These are phyloP conservation scores for Dendrocalamus sinicus DNA, from an alignment of 176 grass and related monocot genomes.

Conservation along the genomic window DNA sequence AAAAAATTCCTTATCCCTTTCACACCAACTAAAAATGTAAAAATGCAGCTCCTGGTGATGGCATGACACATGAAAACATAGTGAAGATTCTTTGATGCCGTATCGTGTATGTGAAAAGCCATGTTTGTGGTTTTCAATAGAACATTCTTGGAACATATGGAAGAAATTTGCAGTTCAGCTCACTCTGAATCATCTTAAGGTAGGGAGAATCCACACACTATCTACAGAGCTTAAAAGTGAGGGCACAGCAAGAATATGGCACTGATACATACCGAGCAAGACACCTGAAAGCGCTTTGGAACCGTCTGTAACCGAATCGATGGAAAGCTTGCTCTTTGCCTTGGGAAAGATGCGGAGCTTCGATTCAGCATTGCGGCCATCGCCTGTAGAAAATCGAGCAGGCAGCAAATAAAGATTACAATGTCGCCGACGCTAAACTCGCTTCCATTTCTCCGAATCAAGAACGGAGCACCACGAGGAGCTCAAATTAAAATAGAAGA, in stretches of 20 bases:
- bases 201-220: not conserved
- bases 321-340: conserved; percentile 45
- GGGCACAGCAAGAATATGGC: not conserved
- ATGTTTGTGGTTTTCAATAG: not conserved
- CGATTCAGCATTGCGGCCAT: conserved; percentile 33
- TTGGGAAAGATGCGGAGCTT: conserved; percentile 22
- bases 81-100: not conserved
- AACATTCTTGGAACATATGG: not conserved
- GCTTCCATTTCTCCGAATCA: conserved; percentile 19
- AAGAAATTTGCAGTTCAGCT: not conserved
- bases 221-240: not conserved
- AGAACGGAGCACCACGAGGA: not conserved
- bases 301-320: conserved; percentile 12
- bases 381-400: conserved; percentile 24
- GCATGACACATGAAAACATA: not conserved
- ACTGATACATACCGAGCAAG: conserved; percentile 50
- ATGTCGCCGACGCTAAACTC: not conserved
- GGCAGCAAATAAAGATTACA: not conserved
- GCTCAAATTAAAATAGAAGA: not conserved
- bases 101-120: not conserved
- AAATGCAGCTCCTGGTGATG: not conserved
- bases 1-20: not conserved
- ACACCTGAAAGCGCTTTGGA: conserved; percentile 38
- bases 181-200: not conserved
- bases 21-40: not conserved